Evolutionary conservation across 441 rosid species (phyloP).

Genomic region (Gossypium aridum): DNA sequence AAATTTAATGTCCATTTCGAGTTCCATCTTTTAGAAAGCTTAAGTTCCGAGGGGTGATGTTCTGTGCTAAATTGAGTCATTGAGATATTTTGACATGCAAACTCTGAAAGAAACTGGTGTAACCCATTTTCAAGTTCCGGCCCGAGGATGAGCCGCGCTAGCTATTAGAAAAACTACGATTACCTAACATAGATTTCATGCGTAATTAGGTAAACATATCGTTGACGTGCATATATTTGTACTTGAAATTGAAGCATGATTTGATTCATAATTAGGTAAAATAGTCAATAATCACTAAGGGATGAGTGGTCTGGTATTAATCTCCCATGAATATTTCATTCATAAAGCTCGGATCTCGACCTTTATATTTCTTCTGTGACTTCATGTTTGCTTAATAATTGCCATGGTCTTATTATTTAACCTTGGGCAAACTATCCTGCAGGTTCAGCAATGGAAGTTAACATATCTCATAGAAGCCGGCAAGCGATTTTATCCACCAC

Average conservation of each 20-base stretch:
- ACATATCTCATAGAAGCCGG: conserved; percentile 64
- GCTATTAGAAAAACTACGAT: background rate
- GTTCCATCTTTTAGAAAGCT: background rate
- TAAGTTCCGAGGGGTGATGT: background rate
- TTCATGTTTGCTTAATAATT: background rate
- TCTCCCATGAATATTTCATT: background rate
- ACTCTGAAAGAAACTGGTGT: conserved; percentile 1
- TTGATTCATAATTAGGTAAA: background rate
- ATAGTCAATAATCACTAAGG: background rate
- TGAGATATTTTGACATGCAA: background rate
- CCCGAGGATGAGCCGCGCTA: background rate
- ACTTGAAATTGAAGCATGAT: background rate
- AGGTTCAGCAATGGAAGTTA: conserved; percentile 89
- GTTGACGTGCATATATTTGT: background rate
- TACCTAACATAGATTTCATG: background rate
- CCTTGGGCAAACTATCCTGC: conserved; percentile 2
- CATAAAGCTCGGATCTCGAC: background rate
- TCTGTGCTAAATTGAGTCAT: background rate
- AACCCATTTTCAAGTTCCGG: background rate
- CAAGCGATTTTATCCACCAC: conserved; percentile 68
- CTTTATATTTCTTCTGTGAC: background rate
- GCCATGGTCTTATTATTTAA: background rate
- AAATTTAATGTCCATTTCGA: background rate
- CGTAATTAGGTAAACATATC: background rate
- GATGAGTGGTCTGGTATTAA: background rate